Base-by-base conservation (phyloP, 1,139 yeast species). In the Eremothecium gossypii region DNA sequence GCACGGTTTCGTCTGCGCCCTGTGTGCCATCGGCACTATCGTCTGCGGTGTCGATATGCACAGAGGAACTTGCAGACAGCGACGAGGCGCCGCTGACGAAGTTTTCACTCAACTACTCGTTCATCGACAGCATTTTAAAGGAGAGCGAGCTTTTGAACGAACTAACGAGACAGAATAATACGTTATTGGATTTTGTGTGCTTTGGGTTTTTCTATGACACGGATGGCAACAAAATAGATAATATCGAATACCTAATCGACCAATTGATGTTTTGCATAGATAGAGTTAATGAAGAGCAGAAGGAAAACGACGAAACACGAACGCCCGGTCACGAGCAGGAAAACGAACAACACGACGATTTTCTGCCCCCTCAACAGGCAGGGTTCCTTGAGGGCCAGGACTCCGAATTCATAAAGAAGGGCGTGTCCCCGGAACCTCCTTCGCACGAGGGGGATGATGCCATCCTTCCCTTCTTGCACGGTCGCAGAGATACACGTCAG, bases 41-140 rank as follows among this genome's bases (percentile, higher is more conserved):
- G 9, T 40, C 45, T 7, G 26, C 43, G 9, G 41, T 45, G 4
- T 45, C 53, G 9, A 32, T 42, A n/a, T 40, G 46, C 20, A 20
- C 40, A 12, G 41, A 35, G 28, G 27, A 37, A 14, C 30, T 39
- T 11, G 41, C 46, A 9, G 52, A 57, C 12, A 48, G 50, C 30
- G 45, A 41, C 8, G 39, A 43, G 8, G 41, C 39, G 3, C 49
- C 49, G 7, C 33, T 47, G 39, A 33, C 44, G 10, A 27, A 41
- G 34, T 48, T 81, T 72, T 57, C 79, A 70, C 33, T 79, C 76
- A 83, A 56, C 30, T 58, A 52, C 34, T 76, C 81, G 1, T 70
- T 80, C 40, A 79, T 86, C 2, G 85, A 79, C 57, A 71, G 78
- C 1, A 74, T 81, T n/a, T 73, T 81, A 74, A 83, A 78, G 49